A percentile compares a stretch with the other conserved stretches of the same genome.
Conservation (phyloP, 257 asterid species). For the Fraxinus excelsior region DNA sequence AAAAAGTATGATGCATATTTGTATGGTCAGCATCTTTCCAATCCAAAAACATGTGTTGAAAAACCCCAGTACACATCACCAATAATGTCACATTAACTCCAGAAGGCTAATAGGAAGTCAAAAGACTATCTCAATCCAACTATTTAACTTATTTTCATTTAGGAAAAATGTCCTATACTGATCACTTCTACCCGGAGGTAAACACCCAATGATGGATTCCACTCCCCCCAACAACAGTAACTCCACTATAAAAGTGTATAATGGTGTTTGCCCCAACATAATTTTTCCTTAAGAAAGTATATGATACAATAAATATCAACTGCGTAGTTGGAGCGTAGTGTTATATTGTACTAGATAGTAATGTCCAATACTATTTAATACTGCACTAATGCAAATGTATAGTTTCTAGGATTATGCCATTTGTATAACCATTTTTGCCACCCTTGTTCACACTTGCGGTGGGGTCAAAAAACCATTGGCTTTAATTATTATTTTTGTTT, state of each 20-base stretch:
- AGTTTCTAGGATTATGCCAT: no score
- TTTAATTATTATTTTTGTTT: no score
- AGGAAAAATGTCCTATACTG: no score
- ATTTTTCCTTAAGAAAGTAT: background rate
- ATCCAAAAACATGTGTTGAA: background rate
- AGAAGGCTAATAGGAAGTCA: background rate
- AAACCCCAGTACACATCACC: background rate
- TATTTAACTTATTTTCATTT: background rate
- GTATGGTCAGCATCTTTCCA: slow-evolving; percentile 9
- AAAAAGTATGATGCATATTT: slow-evolving; percentile 16
- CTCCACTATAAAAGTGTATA: background rate
- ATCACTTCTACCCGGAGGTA: background rate
- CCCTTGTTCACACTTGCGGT: no score
- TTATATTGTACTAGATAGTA: background rate
- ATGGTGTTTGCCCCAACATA: background rate
- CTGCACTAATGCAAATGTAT: background rate
- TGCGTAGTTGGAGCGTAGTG: background rate
- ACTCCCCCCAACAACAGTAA: background rate
- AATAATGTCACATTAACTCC: background rate
- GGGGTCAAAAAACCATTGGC: no score
- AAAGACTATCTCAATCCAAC: background rate
- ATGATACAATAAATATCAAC: background rate
- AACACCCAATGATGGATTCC: background rate
- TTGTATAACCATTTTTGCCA: no score
- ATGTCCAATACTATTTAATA: background rate